These are phyloP conservation scores for Jatropha curcas DNA, from an alignment of 345 rosid species.

Conservation along the genomic window DNA sequence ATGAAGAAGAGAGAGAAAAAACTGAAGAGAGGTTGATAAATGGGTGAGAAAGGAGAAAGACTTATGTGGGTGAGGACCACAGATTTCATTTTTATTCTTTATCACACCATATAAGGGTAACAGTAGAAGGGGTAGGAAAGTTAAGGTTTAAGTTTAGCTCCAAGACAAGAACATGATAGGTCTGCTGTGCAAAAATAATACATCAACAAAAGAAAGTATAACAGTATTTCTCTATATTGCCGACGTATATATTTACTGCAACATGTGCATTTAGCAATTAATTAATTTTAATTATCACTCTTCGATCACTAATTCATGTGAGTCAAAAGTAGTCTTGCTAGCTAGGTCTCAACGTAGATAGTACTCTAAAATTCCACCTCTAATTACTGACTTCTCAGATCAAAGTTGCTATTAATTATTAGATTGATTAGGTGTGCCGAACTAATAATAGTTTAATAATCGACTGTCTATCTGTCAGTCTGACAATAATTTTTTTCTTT, in stretches of 20 bases:
- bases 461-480: too few relatives aligned
- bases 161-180: conserved; percentile 3
- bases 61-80: conserved; percentile 42
- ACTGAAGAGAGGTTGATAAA: background rate
- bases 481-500: too few relatives aligned
- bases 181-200: too few relatives aligned
- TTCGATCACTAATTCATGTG: background rate
- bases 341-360: background rate
- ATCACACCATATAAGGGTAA: conserved; percentile 15
- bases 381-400: background rate
- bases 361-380: too few relatives aligned
- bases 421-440: background rate
- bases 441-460: too few relatives aligned
- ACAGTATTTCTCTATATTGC: background rate
- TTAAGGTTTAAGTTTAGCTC: conserved; percentile 4
- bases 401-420: conserved; percentile 3
- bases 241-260: background rate
- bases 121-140: conserved; percentile 10
- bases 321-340: background rate
- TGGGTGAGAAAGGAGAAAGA: conserved; percentile 11
- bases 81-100: conserved; percentile 30
- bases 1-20: background rate
- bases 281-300: too few relatives aligned
- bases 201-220: too few relatives aligned
- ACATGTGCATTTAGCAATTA: background rate